Evolutionary conservation across 192 early-diverging fungal species (phyloP).

Genomic region (Physocladia obscura): DNA sequence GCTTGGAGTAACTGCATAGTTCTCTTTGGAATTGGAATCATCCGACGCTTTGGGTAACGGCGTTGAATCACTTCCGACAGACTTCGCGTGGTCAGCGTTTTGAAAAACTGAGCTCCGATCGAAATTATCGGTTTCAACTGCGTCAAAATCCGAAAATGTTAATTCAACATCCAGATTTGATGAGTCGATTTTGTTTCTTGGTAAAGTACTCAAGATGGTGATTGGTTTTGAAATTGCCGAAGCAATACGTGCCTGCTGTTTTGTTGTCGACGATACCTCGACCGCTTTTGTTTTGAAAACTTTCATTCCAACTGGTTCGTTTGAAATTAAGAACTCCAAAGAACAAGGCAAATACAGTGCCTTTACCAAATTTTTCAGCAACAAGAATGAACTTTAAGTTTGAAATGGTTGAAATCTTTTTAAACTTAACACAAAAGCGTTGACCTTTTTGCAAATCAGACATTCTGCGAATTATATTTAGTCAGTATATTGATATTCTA

Average conservation of each 20-base stretch:
- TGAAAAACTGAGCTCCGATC: background rate
- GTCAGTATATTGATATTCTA: background rate
- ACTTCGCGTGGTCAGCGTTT: background rate
- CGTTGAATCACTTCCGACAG: background rate
- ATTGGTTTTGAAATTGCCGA: background rate
- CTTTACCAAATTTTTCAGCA: constrained; percentile 19
- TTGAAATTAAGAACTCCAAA: background rate
- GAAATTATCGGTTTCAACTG: constrained; percentile 6
- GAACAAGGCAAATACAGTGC: background rate
- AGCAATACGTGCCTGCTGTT: background rate
- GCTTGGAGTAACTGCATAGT: background rate
- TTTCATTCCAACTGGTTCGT: background rate
- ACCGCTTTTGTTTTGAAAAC: background rate
- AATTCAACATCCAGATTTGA: background rate
- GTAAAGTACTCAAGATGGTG: background rate
- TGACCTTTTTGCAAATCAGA: constrained; percentile 30
- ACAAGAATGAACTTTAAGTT: constrained; percentile 10
- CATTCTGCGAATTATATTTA: constrained; percentile 17
- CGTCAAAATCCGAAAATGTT: constrained; percentile 1
- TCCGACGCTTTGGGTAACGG: background rate
- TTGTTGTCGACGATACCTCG: background rate
- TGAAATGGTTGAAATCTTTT: background rate
- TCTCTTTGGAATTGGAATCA: background rate
- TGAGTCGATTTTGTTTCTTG: background rate
- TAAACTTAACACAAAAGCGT: constrained; percentile 18